Evolutionary conservation across 2,329 filamentous ascomycete species (phyloP).

Genomic region (Neonectria ditissima): DNA sequence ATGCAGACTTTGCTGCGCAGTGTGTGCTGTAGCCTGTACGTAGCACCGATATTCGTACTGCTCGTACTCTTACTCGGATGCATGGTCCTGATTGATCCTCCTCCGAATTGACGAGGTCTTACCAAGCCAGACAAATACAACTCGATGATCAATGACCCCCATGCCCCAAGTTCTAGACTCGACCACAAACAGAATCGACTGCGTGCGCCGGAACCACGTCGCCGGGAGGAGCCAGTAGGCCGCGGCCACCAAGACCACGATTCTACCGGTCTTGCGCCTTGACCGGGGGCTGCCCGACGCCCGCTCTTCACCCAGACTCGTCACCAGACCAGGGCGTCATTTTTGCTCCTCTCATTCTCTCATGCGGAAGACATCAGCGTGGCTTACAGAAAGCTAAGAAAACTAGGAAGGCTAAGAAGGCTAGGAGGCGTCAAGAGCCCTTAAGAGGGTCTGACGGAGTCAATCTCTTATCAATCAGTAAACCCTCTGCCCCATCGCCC

Average conservation of each 20-base stretch:
- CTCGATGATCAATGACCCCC: not conserved
- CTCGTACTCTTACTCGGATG: constrained; percentile 30
- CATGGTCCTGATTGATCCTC: not conserved
- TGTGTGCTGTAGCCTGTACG: not conserved
- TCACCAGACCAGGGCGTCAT: constrained; percentile 6
- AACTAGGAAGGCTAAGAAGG: not conserved
- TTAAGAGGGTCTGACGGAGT: constrained; percentile 23
- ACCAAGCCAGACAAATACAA: not conserved
- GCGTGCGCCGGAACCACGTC: constrained; percentile 1
- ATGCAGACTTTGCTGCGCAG: not conserved
- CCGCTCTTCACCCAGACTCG: not conserved
- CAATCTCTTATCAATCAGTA: constrained; percentile 44
- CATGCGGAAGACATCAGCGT: constrained; percentile 5
- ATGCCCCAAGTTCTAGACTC: constrained; percentile 2
- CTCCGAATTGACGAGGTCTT: constrained; percentile 2
- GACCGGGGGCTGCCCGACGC: constrained; percentile 18
- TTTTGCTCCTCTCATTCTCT: not conserved
- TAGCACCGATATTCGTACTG: constrained; percentile 1
- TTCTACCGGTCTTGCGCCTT: not conserved
- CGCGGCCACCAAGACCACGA: not conserved
- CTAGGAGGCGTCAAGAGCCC: not conserved
- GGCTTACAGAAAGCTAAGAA: not conserved
- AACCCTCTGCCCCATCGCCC: constrained; percentile 34
- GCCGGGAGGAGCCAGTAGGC: not conserved
- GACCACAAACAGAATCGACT: not conserved